Evolutionary conservation across 805 yeast species (phyloP), one percentile per base, ranked within the genome.

Genomic region (Cyberlindnera mrakii): DNA sequence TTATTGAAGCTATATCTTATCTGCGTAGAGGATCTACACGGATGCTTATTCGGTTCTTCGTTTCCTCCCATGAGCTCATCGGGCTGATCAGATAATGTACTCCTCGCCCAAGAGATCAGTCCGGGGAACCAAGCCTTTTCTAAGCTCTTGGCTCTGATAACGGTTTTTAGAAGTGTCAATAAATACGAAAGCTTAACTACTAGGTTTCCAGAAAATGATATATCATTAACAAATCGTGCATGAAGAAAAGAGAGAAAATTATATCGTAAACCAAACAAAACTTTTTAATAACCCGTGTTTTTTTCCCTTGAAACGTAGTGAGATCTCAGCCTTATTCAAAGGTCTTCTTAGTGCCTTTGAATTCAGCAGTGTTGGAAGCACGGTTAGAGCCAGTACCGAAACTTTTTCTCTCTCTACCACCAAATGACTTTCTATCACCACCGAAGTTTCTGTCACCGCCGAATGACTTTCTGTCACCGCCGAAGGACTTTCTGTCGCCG

Each of bases 281-380:
- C 30, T 17, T 33, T 16, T 33, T 27, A 45, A 42, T 27, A 27
- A 33, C 19, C 38, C 27, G 30, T 16, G 27, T 31, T 15, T 38
- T 38, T 32, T n/a, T 14, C 27, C 34, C 37, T 17, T 20, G 30
- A 32, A 35, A 13, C 29, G 16, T 30, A 36, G 23, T 13, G 25
- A 15, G 44, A 34, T 18, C 10, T 23, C 37, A 20, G 19, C 10
- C 23, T 35, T 16, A 31, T 37, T 85, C 90, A 59, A 85, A 85
- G 49, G 91, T 83, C 68, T 79, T 85, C 73, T 85, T 85, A 65
- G 75, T 76, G 62, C 96, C 96, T 70, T 78, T 74, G 80, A 89
- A 89, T 54, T 79, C 80, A 55, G 80, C 76, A 46, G 70, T 64
- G 55, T 76, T 72, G 56, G 85, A 82, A 47, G 78, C 69, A 46